Base-by-base conservation (phyloP, 768 basidiomycete species). In the Solioccasus polychromus region DNA sequence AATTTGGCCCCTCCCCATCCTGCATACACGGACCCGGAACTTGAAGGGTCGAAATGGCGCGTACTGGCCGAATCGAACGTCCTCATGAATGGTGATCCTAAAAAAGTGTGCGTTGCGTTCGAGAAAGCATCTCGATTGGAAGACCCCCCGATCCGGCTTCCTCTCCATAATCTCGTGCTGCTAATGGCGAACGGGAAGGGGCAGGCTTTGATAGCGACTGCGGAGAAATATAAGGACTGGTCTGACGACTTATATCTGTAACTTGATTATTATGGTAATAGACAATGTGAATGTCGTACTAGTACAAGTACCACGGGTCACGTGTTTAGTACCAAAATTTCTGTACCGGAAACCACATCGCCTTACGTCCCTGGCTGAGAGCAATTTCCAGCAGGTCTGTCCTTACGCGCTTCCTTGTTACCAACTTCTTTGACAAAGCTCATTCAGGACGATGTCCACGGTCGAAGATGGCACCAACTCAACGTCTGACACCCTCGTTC, bases 401-500 rank as follows among this genome's bases (percentile, higher is more conserved):
- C 18, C 17, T 4, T 24, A 5, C 10, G 10, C 35, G 12, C 28
- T 18, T 15, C 8, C 14, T 11, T 19, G 5, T 17, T 23, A 10
- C 30, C 28, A 28, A 10, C 12, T 7, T 20, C 22, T 35, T 18
- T 47, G 35, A 61, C 45, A 10, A 25, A 19, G 14, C 29, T 14
- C 32, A 30, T 4, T 11, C 15, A 62, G 47, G 44, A 39, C 37
- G 17, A 62, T 63, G 61, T 54, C 52, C 18, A 26, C 47, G 19
- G 30, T 24, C 8, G 41, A 54, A 26, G 47, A 52, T 52, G 59
- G 22, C 36, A 28, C 54, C 11, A n/a, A 34, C 22, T 31, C 48
- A 15, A 15, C 18, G 35, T 35, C 37, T 24, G 17, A 83, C 52
- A 87, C 82, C 9, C 78, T 94, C 50, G 47, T 78, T 5, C 86